Percentiles rank a stretch among this genome's conserved stretches.
phyloP scores from a whole-genome alignment of 2,329 filamentous ascomycete species.

The Mycosphaerella arachidis region DNA sequence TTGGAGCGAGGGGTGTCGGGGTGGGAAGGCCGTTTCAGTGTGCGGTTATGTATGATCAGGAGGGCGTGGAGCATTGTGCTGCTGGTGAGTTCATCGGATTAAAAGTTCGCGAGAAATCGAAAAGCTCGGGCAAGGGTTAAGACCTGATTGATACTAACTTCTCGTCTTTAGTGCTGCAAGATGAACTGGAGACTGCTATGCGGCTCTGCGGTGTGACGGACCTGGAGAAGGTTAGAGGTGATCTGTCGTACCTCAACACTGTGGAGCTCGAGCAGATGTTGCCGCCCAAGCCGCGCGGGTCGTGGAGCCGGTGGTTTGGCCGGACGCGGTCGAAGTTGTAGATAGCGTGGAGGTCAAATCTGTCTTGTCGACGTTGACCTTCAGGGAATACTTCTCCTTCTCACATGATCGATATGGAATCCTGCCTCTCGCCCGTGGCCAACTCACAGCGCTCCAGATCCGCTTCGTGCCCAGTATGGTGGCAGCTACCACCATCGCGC shows the following conservation, averaged over 20 bases:
- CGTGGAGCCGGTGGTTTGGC: constrained; percentile 14
- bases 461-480: no score
- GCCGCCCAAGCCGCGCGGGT: constrained; percentile 28
- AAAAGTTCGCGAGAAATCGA: not conserved
- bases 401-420: no score
- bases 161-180: constrained; percentile 39
- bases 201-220: constrained; percentile 60
- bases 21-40: constrained; percentile 60
- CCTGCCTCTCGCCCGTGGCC: no score
- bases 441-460: no score
- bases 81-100: constrained; percentile 44
- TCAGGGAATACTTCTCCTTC: no score
- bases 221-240: constrained; percentile 57
- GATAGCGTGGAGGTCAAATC: not conserved
- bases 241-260: constrained; percentile 51
- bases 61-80: constrained; percentile 49
- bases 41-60: constrained; percentile 55
- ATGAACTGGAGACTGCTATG: constrained; percentile 65
- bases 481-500: no score
- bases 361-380: no score
- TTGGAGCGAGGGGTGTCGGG: constrained; percentile 59
- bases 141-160: constrained; percentile 8
- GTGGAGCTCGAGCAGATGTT: constrained; percentile 50
- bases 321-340: constrained; percentile 20
- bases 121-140: not conserved